Conservation (phyloP, 257 asterid genomes). For the Haberlea rhodopensis region DNA sequence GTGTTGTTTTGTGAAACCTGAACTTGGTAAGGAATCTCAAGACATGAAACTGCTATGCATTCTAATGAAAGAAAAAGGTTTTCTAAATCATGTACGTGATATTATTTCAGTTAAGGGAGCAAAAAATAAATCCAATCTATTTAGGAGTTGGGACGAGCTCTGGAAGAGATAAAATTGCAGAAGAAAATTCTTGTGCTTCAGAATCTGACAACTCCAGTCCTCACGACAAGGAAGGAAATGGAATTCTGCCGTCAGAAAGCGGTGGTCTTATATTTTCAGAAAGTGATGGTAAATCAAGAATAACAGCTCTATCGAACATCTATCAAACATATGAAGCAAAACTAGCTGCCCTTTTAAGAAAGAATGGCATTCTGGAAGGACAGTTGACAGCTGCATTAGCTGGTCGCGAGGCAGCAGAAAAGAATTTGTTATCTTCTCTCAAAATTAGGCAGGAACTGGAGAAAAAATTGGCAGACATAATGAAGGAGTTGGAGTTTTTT, state of each 20-base stretch:
- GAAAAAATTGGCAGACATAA: slow-evolving; percentile 56
- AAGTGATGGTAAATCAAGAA: slow-evolving; percentile 53
- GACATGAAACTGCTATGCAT: neutral
- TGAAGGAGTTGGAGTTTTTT: slow-evolving; percentile 75
- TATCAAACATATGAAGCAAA: slow-evolving; percentile 68
- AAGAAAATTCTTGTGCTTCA: slow-evolving; percentile 40
- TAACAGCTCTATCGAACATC: slow-evolving; percentile 43
- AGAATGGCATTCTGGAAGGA: slow-evolving; percentile 71
- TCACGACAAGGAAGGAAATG: slow-evolving; percentile 52
- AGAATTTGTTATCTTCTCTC: slow-evolving; percentile 48
- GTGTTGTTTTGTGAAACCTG: slow-evolving; percentile 3
- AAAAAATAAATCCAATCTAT: slow-evolving; percentile 45
- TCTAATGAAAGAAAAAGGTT: neutral
- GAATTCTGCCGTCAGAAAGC: slow-evolving; percentile 44
- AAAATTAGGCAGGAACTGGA: slow-evolving; percentile 75
- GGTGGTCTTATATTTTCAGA: slow-evolving; percentile 53
- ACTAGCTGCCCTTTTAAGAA: slow-evolving; percentile 54
- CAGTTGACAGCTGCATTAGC: slow-evolving; percentile 68
- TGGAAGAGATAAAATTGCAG: slow-evolving; percentile 42
- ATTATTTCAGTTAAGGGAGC: slow-evolving; percentile 52
- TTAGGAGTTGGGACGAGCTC: slow-evolving; percentile 35
- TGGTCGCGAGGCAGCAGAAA: slow-evolving; percentile 73
- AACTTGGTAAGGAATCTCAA: slow-evolving; percentile 10
- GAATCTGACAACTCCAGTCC: slow-evolving; percentile 46
- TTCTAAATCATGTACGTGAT: slow-evolving; percentile 7